These are phyloP conservation scores for Coemansia sp. DNA, from an alignment of 192 early-diverging fungal species.

Conservation along the genomic window DNA sequence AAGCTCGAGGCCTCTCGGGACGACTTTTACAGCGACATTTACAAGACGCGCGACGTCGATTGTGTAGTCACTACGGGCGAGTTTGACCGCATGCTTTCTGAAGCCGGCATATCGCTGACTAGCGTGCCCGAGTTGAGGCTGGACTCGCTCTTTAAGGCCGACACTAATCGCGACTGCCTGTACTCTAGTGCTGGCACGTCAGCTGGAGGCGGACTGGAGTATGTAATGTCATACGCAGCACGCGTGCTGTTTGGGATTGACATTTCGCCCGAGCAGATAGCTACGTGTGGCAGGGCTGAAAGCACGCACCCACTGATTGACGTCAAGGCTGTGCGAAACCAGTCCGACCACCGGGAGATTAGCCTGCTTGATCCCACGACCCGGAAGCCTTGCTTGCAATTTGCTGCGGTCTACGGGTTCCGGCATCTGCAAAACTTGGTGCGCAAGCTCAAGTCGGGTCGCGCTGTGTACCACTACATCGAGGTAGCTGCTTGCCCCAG, in stretches of 20 bases:
- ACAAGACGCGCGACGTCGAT: constrained; percentile 87
- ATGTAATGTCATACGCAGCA: constrained; percentile 80
- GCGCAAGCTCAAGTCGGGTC: constrained; percentile 84
- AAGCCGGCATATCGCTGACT: constrained; percentile 56
- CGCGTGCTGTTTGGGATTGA: constrained; percentile 67
- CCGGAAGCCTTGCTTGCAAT: constrained; percentile 60
- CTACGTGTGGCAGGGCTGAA: constrained; percentile 43
- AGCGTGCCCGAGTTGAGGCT: constrained; percentile 54
- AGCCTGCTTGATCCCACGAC: constrained; percentile 51
- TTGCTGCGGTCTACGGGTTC: constrained; percentile 92
- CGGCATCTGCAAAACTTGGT: constrained; percentile 97
- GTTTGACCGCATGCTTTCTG: constrained; percentile 78
- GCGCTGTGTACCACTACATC: constrained; percentile 79
- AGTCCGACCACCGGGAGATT: constrained; percentile 71
- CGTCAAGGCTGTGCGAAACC: constrained; percentile 71
- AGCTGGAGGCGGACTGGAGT: constrained; percentile 89
- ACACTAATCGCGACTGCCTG: constrained; percentile 31
- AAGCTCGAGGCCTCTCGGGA: constrained; percentile 93
- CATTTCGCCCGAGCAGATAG: constrained; percentile 54
- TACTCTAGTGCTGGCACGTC: constrained; percentile 72
- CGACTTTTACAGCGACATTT: constrained; percentile 84
- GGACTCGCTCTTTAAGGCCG: constrained; percentile 53
- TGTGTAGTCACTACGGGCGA: constrained; percentile 94
- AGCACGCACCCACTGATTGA: constrained; percentile 50
- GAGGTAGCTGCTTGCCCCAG: constrained; percentile 97